phyloP scores from a whole-genome alignment of 305 asterid species.

The Stenogyne calaminthoides region DNA sequence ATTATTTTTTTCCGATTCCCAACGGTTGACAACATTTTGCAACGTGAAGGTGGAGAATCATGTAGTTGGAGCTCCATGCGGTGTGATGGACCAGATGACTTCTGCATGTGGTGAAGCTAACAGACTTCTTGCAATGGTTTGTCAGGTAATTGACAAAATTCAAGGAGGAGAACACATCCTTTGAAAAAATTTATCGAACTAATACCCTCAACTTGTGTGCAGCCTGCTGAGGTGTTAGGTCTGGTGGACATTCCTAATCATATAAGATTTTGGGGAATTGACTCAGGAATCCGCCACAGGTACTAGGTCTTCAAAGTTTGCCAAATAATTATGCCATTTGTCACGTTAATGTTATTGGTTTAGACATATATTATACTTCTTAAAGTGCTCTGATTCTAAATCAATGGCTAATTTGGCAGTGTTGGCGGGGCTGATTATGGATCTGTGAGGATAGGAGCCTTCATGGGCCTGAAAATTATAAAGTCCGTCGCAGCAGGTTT shows the following conservation, averaged over 20 bases:
- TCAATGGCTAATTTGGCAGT: constrained; percentile 48
- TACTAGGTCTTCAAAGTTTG: constrained; percentile 16
- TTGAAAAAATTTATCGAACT: constrained; percentile 6
- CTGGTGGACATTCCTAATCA: constrained; percentile 92
- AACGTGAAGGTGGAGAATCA: constrained; percentile 84
- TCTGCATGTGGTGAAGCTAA: constrained; percentile 98
- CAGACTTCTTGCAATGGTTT: constrained; percentile 90
- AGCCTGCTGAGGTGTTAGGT: constrained; percentile 99
- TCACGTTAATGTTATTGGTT: not conserved
- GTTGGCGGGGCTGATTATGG: constrained; percentile 99
- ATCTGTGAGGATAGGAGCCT: constrained; percentile 97
- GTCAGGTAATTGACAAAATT: constrained; percentile 72
- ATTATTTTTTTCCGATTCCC: no score
- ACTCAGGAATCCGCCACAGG: constrained; percentile 99
- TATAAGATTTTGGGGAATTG: constrained; percentile 94
- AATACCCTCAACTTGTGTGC: constrained; percentile 28
- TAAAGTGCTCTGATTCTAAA: not conserved
- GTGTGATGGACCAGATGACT: constrained; percentile 99
- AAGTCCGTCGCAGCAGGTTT: constrained; percentile 64
- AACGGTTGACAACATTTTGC: constrained; percentile 18
- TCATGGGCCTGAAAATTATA: constrained; percentile 89
- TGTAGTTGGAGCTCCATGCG: constrained; percentile 99
- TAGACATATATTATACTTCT: not conserved
- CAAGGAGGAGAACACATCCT: constrained; percentile 4
- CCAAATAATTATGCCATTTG: not conserved